Evolutionary conservation across 352 stramenopile genomes (phyloP).

Genomic region (Globisporangium spiculum): DNA sequence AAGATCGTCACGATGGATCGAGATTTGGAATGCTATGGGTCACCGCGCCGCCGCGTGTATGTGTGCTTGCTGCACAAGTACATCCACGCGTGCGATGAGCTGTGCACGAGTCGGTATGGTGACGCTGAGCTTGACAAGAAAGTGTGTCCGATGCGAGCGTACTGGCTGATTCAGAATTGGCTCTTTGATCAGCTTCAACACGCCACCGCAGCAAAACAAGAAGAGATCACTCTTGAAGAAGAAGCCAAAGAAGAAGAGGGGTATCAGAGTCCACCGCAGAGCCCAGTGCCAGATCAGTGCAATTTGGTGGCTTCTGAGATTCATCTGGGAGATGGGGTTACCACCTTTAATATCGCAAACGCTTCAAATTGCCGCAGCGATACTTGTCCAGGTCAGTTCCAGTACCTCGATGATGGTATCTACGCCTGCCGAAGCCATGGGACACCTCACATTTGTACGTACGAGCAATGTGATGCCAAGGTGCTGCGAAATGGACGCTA

Average conservation of each 20-base stretch:
- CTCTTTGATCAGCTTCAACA: constrained; percentile 64
- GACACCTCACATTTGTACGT: constrained; percentile 72
- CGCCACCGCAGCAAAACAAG: constrained; percentile 12
- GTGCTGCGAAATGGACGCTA: constrained; percentile 51
- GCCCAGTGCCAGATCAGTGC: constrained; percentile 17
- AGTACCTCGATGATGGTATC: constrained; percentile 74
- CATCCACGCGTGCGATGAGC: constrained; percentile 76
- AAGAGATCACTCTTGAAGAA: constrained; percentile 10
- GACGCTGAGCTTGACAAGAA: constrained; percentile 61
- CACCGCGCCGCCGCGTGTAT: constrained; percentile 63
- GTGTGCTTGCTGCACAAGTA: constrained; percentile 80
- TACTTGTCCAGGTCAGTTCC: constrained; percentile 40
- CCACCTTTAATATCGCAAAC: constrained; percentile 51
- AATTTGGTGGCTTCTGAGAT: constrained; percentile 50
- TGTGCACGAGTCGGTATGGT: constrained; percentile 57
- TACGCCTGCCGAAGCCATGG: constrained; percentile 66
- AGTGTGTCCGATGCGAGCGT: constrained; percentile 69
- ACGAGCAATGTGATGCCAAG: constrained; percentile 65
- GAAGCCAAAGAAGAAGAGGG: constrained; percentile 21
- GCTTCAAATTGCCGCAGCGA: constrained; percentile 34
- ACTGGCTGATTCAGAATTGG: constrained; percentile 80
- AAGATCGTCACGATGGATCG: constrained; percentile 85
- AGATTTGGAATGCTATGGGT: constrained; percentile 72
- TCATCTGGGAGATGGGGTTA: constrained; percentile 53
- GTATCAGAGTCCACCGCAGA: constrained; percentile 4